These are phyloP conservation scores for Colletotrichum aenigma DNA, from an alignment of 2,329 filamentous ascomycete genomes.

Conservation along the genomic window DNA sequence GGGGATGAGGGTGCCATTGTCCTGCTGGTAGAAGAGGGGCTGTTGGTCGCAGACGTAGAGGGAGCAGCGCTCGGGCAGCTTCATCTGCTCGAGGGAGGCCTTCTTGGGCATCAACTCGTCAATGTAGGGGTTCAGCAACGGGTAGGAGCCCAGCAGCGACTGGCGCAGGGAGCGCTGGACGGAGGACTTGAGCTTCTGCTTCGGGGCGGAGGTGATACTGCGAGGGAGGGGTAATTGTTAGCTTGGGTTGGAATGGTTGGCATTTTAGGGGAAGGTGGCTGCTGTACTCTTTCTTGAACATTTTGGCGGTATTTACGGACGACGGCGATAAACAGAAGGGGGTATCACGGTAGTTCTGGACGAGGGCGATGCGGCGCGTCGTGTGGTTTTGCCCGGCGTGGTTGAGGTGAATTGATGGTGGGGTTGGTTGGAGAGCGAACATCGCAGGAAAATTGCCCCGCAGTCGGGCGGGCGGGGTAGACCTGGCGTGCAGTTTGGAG, in stretches of 20 bases:
- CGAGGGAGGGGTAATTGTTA: constrained; percentile 23
- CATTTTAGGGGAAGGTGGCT: constrained; percentile 28
- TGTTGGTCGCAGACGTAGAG: constrained; percentile 82
- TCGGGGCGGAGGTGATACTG: constrained; percentile 78
- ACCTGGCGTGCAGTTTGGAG: constrained; percentile 21
- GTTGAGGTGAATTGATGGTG: constrained; percentile 7
- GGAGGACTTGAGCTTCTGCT: constrained; percentile 97
- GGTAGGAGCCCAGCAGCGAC: constrained; percentile 84
- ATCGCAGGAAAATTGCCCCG: constrained; percentile 24
- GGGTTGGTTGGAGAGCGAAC: constrained; percentile 17
- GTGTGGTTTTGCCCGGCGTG: constrained; percentile 3
- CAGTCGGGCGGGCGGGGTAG: constrained; percentile 29
- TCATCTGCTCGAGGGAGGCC: constrained; percentile 85
- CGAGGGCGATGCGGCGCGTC: constrained; percentile 15
- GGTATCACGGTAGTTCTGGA: background rate
- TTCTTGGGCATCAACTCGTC: constrained; percentile 97
- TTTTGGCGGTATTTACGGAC: constrained; percentile 45
- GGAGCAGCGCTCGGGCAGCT: constrained; percentile 87
- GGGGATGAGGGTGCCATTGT: constrained; percentile 76
- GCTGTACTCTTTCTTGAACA: constrained; percentile 93
- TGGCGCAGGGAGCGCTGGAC: constrained; percentile 86
- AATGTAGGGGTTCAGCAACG: constrained; percentile 83
- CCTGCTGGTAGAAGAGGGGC: constrained; percentile 92
- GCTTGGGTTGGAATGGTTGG: background rate
- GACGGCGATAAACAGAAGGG: background rate